Base-by-base conservation (phyloP, 257 asterid species). In the Vinca minor region DNA sequence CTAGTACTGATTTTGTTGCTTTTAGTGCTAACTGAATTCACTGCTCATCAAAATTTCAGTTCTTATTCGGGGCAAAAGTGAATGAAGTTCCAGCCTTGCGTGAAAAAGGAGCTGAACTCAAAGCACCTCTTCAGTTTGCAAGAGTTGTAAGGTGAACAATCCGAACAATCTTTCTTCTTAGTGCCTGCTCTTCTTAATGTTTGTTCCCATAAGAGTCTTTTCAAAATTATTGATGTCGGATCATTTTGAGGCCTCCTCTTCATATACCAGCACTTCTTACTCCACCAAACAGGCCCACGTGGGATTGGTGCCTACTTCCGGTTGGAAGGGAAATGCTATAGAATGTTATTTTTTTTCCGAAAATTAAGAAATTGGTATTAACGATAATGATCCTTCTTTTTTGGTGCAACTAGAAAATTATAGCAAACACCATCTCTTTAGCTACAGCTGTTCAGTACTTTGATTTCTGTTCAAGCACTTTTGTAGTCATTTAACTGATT, bases 1-100 rank as follows among this genome's bases (percentile, higher is more conserved):
- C n/a, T 20, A n/a, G 42, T 48, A 8, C n/a, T n/a, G n/a, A n/a
- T 5, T 23, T 64, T 23, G 8, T 31, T 64, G 15, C 41, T 52
- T 52, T 25, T 35, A 14, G 3, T 68, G 14, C 39, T 20, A 6
- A 23, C 38, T 34, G n/a, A 26, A 32, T 59, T n/a, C 32, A 48
- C 48, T 48, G 36, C 49, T 56, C 20, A 13, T 59, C 8, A 25
- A 45, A 20, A 25, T 59, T 47, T 42, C 81, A 80, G 85, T 80
- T 80, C 55, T 68, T 80, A 20, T 77, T 71, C 61, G 85, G 85
- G 63, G 85, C 85, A 55, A 77, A 72, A 76, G 70, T 72, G 39
- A 74, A 74, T 42, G 83, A 81, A 60, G 78, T 77, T 50, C 79
- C 73, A 63, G 65, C 69, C n/a, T 47, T 77, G 76, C 73, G 77